Conservation (phyloP, 192 early-diverging fungal genomes). For the Powellomyces hirtus region DNA sequence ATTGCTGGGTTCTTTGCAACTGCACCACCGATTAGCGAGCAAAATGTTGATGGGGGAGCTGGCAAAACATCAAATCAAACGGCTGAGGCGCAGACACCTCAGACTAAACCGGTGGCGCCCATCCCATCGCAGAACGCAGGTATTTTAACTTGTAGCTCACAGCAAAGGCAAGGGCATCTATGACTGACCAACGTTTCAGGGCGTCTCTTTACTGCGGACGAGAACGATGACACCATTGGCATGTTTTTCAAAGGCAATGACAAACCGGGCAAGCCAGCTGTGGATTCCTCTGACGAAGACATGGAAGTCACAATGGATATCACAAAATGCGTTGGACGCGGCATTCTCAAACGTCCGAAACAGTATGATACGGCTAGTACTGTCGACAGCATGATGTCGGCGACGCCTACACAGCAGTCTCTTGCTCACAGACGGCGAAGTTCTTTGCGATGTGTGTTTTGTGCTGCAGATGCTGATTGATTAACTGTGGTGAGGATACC, state of each 20-base stretch:
- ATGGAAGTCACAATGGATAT: neutral
- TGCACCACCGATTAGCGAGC: too few relatives aligned
- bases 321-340: neutral
- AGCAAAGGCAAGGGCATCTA: neutral
- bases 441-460: slow-evolving; percentile 5
- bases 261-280: neutral
- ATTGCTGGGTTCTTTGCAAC: neutral
- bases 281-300: neutral
- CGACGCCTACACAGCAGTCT: slow-evolving; percentile 2
- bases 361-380: slow-evolving; percentile 1
- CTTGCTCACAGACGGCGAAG: neutral
- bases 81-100: too few relatives aligned
- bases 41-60: too few relatives aligned
- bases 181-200: neutral
- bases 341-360: neutral
- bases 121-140: too few relatives aligned
- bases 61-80: too few relatives aligned
- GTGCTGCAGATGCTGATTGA: neutral
- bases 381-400: neutral
- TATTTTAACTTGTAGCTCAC: neutral
- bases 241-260: slow-evolving; percentile 1
- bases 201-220: neutral
- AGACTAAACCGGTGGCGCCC: too few relatives aligned
- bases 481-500: neutral
- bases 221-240: slow-evolving; percentile 13